Base-by-base conservation (phyloP, 192 early-diverging fungal species). In the Gaertneriomyces sp. region DNA sequence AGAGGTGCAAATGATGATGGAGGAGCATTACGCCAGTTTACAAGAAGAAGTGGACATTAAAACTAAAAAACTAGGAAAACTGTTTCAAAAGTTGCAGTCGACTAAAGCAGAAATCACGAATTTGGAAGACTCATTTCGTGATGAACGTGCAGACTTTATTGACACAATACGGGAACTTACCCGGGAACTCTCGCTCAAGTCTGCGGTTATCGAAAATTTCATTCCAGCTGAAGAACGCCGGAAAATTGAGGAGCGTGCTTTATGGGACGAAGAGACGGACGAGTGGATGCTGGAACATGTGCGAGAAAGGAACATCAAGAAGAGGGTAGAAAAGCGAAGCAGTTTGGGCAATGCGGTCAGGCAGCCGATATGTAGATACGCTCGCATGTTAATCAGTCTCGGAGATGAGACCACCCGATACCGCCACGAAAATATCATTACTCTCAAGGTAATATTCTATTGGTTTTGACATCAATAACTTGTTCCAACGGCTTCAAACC, bases 1-100 rank as follows among this genome's bases (percentile, higher is more conserved):
- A 66, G 85, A 87, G 68, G 75, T 70, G 4, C 81, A 83, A 44
- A 59, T 87, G 6, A 79, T 80, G 59, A 75, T 84, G 66, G 85
- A 87, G 66, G 85, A 83, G 63, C 71, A 76, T 62, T 87, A 82
- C 66, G 78, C 81, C 11, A 79, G 79, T 1, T 55, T 87, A 40
- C 83, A 85, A 65, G 85, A 87, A 66, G 85, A 87, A 70, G 84
- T 83, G 11, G 85, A 88, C 49, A 70, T 70, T 1, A 87, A 87
- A 59, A 78, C 85, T 11, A 79, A 85, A 59, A 87, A 87, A 51
- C 69, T 87, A 33, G 74, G 76, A 38, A 87, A 87, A 59, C 72
- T 87, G 9, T 86, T 79, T 79, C 66, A 70, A 0, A 79, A 81
- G 43, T 63, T 86, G 11, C 80, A 84, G 52, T 61, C 66, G 19